Evolutionary conservation across 2,329 filamentous ascomycete genomes (phyloP).

Genomic region (Didymella glomerata): DNA sequence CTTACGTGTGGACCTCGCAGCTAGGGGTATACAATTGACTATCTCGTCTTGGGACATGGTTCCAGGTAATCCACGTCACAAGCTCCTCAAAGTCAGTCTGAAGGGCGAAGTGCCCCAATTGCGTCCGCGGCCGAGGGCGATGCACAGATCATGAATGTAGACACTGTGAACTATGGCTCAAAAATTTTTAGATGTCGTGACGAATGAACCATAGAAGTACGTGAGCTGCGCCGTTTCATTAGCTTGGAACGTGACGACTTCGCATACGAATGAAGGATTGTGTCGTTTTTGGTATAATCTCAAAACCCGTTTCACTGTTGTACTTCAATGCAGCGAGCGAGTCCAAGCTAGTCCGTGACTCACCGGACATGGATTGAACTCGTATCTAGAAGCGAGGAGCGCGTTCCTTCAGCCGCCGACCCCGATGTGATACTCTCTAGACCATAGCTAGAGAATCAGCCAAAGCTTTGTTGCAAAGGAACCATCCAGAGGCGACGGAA

Average conservation of each 20-base stretch:
- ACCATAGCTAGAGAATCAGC: too few species aligned
- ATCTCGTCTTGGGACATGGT: too few species aligned
- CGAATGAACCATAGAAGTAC: background rate
- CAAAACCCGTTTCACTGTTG: background rate
- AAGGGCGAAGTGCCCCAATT: too few species aligned
- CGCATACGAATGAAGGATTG: background rate
- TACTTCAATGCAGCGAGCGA: background rate
- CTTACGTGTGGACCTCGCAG: too few species aligned
- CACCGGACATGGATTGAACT: background rate
- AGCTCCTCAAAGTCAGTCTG: too few species aligned
- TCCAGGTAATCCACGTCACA: too few species aligned
- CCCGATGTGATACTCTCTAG: too few species aligned
- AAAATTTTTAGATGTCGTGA: background rate
- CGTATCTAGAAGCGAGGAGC: background rate
- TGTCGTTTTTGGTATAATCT: background rate
- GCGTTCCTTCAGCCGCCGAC: background rate
- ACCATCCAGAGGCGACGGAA: background rate
- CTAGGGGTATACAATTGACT: too few species aligned
- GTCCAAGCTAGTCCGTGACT: background rate
- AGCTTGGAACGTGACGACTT: background rate
- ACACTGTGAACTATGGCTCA: background rate
- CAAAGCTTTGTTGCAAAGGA: background rate
- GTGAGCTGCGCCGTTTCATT: background rate
- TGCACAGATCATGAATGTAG: too few species aligned
- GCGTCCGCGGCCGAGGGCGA: too few species aligned